phyloP scores from a whole-genome alignment of 169 alveolate genomes.

The Plasmodium fragile region DNA sequence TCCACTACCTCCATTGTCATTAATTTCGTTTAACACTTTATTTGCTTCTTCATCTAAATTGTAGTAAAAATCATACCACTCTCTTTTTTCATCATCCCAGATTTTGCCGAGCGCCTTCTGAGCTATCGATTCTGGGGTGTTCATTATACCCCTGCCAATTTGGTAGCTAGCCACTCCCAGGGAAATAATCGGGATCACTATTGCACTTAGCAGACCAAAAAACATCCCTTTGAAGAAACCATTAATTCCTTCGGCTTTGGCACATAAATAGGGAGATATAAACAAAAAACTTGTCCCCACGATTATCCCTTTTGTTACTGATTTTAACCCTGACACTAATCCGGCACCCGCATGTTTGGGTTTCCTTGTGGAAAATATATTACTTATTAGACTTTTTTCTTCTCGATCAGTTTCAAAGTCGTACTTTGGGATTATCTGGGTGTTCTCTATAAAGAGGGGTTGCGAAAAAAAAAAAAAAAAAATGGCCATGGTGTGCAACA shows the following conservation, averaged over 20 bases:
- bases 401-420: conserved; percentile 24
- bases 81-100: conserved; percentile 91
- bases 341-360: conserved; percentile 91
- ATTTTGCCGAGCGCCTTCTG: conserved; percentile 89
- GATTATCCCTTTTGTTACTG: conserved; percentile 91
- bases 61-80: conserved; percentile 88
- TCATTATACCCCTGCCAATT: conserved; percentile 89
- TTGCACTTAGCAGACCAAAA: conserved; percentile 92
- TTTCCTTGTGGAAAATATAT: conserved; percentile 85
- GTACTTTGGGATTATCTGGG: conserved; percentile 39
- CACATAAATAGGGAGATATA: conserved; percentile 92
- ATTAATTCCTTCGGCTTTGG: conserved; percentile 89
- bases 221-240: conserved; percentile 93
- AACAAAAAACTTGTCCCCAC: conserved; percentile 92
- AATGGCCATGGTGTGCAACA: neutral
- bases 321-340: conserved; percentile 89
- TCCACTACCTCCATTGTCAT: conserved; percentile 66
- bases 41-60: conserved; percentile 86
- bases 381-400: conserved; percentile 78
- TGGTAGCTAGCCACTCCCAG: conserved; percentile 93
- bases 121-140: conserved; percentile 92
- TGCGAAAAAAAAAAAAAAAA: neutral
- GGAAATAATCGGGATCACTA: conserved; percentile 90
- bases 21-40: conserved; percentile 72
- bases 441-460: conserved; percentile 13